Evolutionary conservation across 306 rosid genomes (phyloP), one percentile per base, ranked within the genome.

Genomic region (Gillenia trifoliata): DNA sequence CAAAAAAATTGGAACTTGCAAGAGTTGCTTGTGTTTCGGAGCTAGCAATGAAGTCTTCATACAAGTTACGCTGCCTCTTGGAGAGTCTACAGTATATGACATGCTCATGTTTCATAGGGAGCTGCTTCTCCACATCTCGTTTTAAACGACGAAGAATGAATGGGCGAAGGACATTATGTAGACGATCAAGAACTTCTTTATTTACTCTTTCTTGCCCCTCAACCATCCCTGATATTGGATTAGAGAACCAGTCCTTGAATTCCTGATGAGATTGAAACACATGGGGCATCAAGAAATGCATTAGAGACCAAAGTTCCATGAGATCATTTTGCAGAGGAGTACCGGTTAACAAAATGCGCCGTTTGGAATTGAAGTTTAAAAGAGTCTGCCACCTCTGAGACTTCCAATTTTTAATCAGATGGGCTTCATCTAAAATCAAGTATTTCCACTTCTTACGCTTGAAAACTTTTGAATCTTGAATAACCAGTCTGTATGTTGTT

Each of bases 221-320:
- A 43, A 94, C 99, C 99, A 94, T 94, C 78, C 96, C 99, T 31
- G 99, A 84, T 85, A 94, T 94, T 76, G 99, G 99, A 90, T 94
- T 94, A 85, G 97, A 75, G 75, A 94, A 94, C 99, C 97, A 94
- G 70, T 94, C 99, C 87, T 94, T 94, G 79, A 94, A 94, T 83
- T 94, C 99, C 79, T 94, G 99, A 81, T 94, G 99, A 76, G 99
- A 94, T 78, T 94, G 99, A 81, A 94, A 94, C 68, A 94, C 83
- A 76, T 94, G 99, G 74, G 99, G 99, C 99, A 94, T 94, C 88
- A 94, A 89, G 87, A 94, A 94, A 80, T 94, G 99, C 99, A 94
- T 94, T 67, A 94, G 90, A 80, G 99, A 94, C 99, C 99, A 94
- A 47, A 94, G 92, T 83, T 94, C 99, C 99, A 94, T 94, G 69